phyloP scores from a whole-genome alignment of 108 stramenopile species.

The Skeletonema tropicum region DNA sequence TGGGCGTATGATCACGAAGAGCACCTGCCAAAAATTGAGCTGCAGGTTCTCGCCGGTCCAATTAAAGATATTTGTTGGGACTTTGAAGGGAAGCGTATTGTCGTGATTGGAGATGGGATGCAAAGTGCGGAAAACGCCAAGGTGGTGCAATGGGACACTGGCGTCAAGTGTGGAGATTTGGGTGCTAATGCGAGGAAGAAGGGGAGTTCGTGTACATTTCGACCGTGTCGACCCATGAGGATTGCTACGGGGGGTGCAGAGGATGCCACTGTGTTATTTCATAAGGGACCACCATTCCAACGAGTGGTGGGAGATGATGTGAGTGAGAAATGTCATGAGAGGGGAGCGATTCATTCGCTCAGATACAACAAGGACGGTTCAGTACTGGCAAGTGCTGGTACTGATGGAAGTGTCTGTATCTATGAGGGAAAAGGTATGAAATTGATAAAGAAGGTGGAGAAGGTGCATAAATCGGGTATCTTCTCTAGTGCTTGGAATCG shows the following conservation, averaged over 20 bases:
- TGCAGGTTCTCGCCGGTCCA: conserved; percentile 61
- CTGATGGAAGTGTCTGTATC: conserved; percentile 82
- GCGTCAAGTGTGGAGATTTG: conserved; percentile 69
- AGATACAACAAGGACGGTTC: conserved; percentile 86
- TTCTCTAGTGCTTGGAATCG: conserved; percentile 87
- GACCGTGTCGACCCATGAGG: conserved; percentile 86
- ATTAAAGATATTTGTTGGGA: conserved; percentile 96
- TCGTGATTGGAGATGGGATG: conserved; percentile 47
- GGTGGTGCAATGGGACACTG: conserved; percentile 49
- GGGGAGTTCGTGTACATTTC: conserved; percentile 67
- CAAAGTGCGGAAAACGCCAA: conserved; percentile 40
- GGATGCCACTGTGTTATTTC: conserved; percentile 85
- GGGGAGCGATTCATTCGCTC: conserved; percentile 79
- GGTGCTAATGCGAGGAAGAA: conserved; percentile 67
- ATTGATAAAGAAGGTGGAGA: conserved; percentile 53
- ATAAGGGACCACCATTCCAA: conserved; percentile 94
- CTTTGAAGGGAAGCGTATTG: conserved; percentile 88
- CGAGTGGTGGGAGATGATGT: conserved; percentile 70
- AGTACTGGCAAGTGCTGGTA: conserved; percentile 72
- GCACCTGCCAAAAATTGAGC: conserved; percentile 83
- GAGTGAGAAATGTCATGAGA: conserved; percentile 64
- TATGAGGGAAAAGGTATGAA: conserved; percentile 83
- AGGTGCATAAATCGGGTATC: conserved; percentile 81
- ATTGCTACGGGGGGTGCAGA: conserved; percentile 91
- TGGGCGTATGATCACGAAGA: conserved; percentile 96